These are phyloP conservation scores for Penicillium sp. DNA, from an alignment of 2,329 filamentous ascomycete species.

Conservation along the genomic window DNA sequence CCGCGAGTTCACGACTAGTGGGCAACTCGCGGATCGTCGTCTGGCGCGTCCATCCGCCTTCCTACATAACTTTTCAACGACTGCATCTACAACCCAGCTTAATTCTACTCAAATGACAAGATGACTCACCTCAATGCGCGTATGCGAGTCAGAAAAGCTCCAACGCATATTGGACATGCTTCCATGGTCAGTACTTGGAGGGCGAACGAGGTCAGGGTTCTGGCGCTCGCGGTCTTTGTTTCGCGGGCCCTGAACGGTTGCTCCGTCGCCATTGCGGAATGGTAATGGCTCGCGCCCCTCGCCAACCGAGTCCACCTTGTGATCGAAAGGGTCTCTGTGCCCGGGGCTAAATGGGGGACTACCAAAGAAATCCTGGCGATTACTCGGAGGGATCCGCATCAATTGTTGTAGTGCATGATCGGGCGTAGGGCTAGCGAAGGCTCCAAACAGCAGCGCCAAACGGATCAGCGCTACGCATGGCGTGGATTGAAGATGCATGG, in stretches of 20 bases:
- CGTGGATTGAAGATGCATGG: not conserved
- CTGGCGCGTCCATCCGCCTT: slow-evolving; percentile 76
- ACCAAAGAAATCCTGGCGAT: slow-evolving; percentile 30
- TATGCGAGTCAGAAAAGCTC: slow-evolving; percentile 67
- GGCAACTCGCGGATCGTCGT: slow-evolving; percentile 51
- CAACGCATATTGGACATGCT: slow-evolving; percentile 72
- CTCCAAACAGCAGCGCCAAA: slow-evolving; percentile 4
- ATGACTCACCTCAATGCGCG: slow-evolving; percentile 61
- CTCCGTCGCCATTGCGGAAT: slow-evolving; percentile 64
- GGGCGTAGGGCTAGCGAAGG: slow-evolving; percentile 16
- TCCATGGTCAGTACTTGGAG: slow-evolving; percentile 72
- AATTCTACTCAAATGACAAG: not conserved
- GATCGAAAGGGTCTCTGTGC: slow-evolving; percentile 63
- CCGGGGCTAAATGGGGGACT: slow-evolving; percentile 61
- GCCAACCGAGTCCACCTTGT: slow-evolving; percentile 62
- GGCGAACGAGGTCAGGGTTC: slow-evolving; percentile 70
- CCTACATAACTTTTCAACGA: slow-evolving; percentile 45
- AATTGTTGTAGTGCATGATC: slow-evolving; percentile 38
- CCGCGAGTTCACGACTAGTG: slow-evolving; percentile 64
- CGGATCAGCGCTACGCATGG: slow-evolving; percentile 2
- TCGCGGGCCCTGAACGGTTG: slow-evolving; percentile 69
- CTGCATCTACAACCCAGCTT: not conserved
- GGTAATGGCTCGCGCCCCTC: slow-evolving; percentile 66
- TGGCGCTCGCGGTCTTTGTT: slow-evolving; percentile 69
- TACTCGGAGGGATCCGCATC: slow-evolving; percentile 26